Evolutionary conservation across 1,284 basidiomycete species (phyloP).

Genomic region (Pholiota adiposa): DNA sequence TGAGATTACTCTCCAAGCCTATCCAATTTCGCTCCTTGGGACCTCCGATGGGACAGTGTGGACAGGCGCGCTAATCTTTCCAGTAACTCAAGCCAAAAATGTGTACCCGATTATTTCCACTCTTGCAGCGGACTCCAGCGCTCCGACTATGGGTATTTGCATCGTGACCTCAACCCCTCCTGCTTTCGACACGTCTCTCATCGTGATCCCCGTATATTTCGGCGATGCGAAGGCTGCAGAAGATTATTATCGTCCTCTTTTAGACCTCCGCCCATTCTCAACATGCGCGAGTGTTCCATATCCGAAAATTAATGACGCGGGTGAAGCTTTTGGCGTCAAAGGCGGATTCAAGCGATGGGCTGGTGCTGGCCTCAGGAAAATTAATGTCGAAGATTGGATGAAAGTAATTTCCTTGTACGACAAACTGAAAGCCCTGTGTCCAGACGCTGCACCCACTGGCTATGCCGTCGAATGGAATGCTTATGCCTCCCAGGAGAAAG

Average conservation of each 20-base stretch:
- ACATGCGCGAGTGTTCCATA: constrained; percentile 10
- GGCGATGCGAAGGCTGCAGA: constrained; percentile 3
- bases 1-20: constrained; percentile 8
- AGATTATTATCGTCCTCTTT: constrained; percentile 3
- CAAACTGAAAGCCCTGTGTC: neutral
- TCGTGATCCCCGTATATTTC: constrained; percentile 11
- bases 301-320: constrained; percentile 9
- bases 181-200: constrained; percentile 2
- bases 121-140: neutral
- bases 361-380: neutral
- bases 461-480: constrained; percentile 12
- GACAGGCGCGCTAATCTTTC: constrained; percentile 13
- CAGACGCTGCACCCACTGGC: constrained; percentile 6
- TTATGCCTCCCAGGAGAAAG: neutral
- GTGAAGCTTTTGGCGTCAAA: constrained; percentile 10
- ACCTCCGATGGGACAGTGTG: constrained; percentile 12
- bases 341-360: constrained; percentile 11
- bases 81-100: neutral
- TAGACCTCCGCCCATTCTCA: constrained; percentile 5
- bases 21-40: constrained; percentile 8
- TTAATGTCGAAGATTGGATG: constrained; percentile 4
- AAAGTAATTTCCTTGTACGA: constrained; percentile 7
- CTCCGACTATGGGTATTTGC: constrained; percentile 10
- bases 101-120: neutral
- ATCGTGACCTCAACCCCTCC: constrained; percentile 12